These are phyloP conservation scores for Pilobolus umbonatus DNA, from an alignment of 192 early-diverging fungal species.

Conservation along the genomic window DNA sequence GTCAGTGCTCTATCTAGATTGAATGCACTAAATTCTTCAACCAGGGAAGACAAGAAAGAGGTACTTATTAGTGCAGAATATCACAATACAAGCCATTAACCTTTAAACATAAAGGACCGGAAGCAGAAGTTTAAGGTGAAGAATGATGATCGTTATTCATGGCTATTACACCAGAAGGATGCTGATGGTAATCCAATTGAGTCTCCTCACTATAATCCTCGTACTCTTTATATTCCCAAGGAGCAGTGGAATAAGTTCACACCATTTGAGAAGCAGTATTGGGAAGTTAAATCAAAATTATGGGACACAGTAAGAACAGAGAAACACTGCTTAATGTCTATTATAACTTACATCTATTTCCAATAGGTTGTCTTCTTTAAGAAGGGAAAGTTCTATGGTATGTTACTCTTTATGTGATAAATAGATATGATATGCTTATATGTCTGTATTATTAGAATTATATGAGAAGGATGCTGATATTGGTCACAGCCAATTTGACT, in stretches of 20 bases:
- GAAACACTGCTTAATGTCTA: background rate
- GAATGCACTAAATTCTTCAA: background rate
- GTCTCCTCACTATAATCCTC: conserved; percentile 85
- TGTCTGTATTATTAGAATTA: conserved; percentile 68
- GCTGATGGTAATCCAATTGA: conserved; percentile 58
- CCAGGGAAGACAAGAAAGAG: conserved; percentile 10
- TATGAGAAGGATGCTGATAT: conserved; percentile 98
- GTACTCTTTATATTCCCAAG: conserved; percentile 80
- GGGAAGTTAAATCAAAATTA: conserved; percentile 93
- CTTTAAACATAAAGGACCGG: conserved; percentile 35
- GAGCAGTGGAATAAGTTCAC: conserved; percentile 83
- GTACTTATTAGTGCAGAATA: background rate
- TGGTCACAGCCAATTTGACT: conserved; percentile 92
- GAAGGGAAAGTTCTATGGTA: conserved; percentile 94
- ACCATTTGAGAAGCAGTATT: conserved; percentile 96
- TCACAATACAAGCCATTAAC: background rate
- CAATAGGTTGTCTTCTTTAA: conserved; percentile 88
- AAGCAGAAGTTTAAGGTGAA: conserved; percentile 75
- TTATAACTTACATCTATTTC: background rate
- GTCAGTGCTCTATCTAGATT: background rate
- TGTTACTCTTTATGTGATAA: background rate
- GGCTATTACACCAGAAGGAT: conserved; percentile 83
- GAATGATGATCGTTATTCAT: conserved; percentile 80
- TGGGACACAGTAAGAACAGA: conserved; percentile 75
- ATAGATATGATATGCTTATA: too few relatives aligned